These are phyloP conservation scores for Avena eriantha DNA, from an alignment of 176 grass and related monocot genomes.

Conservation along the genomic window DNA sequence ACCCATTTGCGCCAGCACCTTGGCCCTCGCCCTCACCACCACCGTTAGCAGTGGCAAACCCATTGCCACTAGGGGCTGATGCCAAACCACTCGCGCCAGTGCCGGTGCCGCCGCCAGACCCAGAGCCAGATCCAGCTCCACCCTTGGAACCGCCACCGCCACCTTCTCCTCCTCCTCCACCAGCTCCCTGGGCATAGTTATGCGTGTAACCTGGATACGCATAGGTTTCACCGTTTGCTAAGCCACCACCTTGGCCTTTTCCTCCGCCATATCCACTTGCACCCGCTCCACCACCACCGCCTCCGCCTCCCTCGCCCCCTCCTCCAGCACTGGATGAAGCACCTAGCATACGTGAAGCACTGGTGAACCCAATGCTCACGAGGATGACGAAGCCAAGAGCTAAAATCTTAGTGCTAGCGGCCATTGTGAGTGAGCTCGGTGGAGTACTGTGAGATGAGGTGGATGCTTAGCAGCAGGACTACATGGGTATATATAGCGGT, in stretches of 20 bases:
- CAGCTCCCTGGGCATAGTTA: neutral
- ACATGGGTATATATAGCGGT: conserved; percentile 44
- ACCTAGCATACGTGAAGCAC: conserved; percentile 37
- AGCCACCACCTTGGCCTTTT: neutral
- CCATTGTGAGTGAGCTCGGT: conserved; percentile 43
- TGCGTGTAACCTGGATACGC: neutral
- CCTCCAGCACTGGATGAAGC: neutral
- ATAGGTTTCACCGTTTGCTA: neutral
- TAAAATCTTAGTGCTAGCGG: conserved; percentile 41
- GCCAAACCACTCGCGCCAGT: neutral
- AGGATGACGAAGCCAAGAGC: conserved; percentile 47
- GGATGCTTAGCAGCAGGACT: neutral
- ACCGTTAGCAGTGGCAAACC: conserved; percentile 28
- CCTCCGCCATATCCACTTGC: conserved; percentile 24
- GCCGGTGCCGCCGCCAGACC: conserved; percentile 28
- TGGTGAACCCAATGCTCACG: conserved; percentile 40
- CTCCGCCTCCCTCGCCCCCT: conserved; percentile 16
- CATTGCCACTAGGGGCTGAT: neutral
- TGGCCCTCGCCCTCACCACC: conserved; percentile 20
- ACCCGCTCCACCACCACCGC: neutral
- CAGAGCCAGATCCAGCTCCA: conserved; percentile 31
- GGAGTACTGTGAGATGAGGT: neutral
- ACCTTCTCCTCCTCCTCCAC: conserved; percentile 23
- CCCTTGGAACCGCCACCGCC: conserved; percentile 43
- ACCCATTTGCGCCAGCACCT: conserved; percentile 38